phyloP scores from a whole-genome alignment of 176 grass and related monocot species.

The Puccinellia tenuiflora region DNA sequence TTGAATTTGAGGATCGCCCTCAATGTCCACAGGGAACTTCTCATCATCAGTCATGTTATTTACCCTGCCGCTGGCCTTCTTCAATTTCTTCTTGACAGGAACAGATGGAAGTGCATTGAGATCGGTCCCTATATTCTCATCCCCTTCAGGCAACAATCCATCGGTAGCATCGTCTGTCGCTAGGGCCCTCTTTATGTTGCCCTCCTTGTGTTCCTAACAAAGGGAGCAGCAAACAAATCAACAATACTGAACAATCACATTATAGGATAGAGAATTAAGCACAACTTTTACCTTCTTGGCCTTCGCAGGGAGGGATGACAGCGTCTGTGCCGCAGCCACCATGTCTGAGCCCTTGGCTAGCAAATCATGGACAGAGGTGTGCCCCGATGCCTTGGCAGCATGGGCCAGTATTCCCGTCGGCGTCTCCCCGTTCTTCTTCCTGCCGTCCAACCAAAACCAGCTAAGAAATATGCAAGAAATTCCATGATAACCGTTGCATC shows the following conservation, averaged over 20 bases:
- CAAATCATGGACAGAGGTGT: conserved; percentile 65
- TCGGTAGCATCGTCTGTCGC: background rate
- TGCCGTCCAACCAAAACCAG: conserved; percentile 21
- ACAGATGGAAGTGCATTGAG: conserved; percentile 19
- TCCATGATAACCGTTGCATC: background rate
- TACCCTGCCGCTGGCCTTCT: conserved; percentile 2
- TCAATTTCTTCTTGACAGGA: conserved; percentile 22
- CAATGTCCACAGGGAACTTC: background rate
- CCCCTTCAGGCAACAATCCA: conserved; percentile 17
- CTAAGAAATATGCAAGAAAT: background rate
- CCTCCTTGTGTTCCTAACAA: conserved; percentile 10
- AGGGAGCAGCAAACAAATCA: conserved; percentile 15
- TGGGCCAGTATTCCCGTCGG: conserved; percentile 84
- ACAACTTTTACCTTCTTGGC: conserved; percentile 27
- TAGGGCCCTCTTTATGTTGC: conserved; percentile 14
- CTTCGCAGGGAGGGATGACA: conserved; percentile 13
- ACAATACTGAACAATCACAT: background rate
- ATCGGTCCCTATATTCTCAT: conserved; percentile 38
- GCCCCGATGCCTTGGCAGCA: conserved; percentile 70
- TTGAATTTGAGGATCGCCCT: background rate
- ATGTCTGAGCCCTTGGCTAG: conserved; percentile 41
- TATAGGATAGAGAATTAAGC: background rate
- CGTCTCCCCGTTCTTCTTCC: conserved; percentile 78
- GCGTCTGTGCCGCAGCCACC: conserved; percentile 40
- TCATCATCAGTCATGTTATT: conserved; percentile 1